Evolutionary conservation across 768 basidiomycete species (phyloP), one percentile per base, ranked within the genome.

Genomic region (Rhizopogon vinicolor): DNA sequence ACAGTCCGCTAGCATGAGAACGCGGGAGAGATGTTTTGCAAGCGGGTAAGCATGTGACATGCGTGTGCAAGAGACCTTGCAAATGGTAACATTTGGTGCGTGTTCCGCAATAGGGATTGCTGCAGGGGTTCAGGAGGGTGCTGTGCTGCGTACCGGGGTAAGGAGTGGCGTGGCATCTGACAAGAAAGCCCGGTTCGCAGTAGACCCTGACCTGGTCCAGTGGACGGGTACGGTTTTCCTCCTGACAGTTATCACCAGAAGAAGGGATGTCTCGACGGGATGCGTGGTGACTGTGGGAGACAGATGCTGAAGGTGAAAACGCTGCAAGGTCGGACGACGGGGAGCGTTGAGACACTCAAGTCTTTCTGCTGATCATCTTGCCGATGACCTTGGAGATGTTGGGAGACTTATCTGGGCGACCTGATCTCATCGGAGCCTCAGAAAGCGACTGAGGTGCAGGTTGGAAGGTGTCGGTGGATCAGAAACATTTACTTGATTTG

Each of bases 11-110:
- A 91, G 75, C 83, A 85, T 81, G 22, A 91, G 75, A 51, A 92
- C 89, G 9, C 89, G 80, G 58, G 87, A 89, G 37, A 93, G 75
- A 0, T 89, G 90, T 66, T 83, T 85, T 3, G 76, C 84, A 22
- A 90, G 90, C 0, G 90, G 91, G 58, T 92, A 93, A 0, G 89
- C 88, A 59, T 93, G 90, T 3, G 81, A 75, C 84, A 89, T 87
- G 54, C 78, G 82, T 52, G 70, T 2, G 80, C 84, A 49, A 85
- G 72, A 13, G 89, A 86, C 62, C 87, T 90, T 1, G 87, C 86
- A 41, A 86, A 72, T 0, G 86, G 87, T 71, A 87, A 89, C 1
- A 80, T 74, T 16, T 67, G 75, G 31, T 69, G 73, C 10, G 12
- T 14, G 19, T 35, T 60, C 57, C 10, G 68, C 58, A 35, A 12